Evolutionary conservation across 2,329 filamentous ascomycete genomes (phyloP), one percentile per base, ranked within the genome.

Genomic region (Biscogniauxia marginata): DNA sequence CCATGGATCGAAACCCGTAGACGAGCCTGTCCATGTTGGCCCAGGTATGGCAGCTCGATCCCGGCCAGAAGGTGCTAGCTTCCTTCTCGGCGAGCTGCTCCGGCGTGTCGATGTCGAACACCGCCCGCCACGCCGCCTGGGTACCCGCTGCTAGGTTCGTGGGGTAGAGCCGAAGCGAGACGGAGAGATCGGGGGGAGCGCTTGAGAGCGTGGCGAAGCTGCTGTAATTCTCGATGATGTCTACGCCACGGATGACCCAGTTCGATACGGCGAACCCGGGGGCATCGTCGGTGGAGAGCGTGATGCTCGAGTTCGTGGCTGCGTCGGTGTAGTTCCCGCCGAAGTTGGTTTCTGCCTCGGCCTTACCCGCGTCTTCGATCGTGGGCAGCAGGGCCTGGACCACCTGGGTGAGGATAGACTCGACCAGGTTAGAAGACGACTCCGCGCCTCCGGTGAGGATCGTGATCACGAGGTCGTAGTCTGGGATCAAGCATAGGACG

Each of bases 361-460:
- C 65, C 16, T 73, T 72, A 7, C 75, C 71, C 1, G 75, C 77
- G 20, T 71, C 63, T 43, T 81, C 78, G 7, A 81, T 55, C 0
- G 73, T 76, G 0, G 75, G 75, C 0, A 80, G 54, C 0, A 81
- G 59, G 0, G 57, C 56, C 34, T 70, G 59, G 8, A 77, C 52
- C 1, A 77, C 55, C 13, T 66, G 65, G 1, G 67, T 61, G 3
- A 67, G 60, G 11, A 56, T 46, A 18, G 53, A 24, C 46, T 69
- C 62, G 16, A 68, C 59, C 7, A 60, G 54, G 48, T 64, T 59
- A 4, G 56, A 50, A 8, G 54, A 63, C 3, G 67, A 67, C 43
- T 65, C 57, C 8, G 54, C 58, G 1, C 67, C 67, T 16, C 54
- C 66, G 1, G 66, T 66, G 9, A 69, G 61, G 18, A 70, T 60